These are phyloP conservation scores for Pelargonium citronellum DNA, from an alignment of 441 rosid genomes.

Conservation along the genomic window DNA sequence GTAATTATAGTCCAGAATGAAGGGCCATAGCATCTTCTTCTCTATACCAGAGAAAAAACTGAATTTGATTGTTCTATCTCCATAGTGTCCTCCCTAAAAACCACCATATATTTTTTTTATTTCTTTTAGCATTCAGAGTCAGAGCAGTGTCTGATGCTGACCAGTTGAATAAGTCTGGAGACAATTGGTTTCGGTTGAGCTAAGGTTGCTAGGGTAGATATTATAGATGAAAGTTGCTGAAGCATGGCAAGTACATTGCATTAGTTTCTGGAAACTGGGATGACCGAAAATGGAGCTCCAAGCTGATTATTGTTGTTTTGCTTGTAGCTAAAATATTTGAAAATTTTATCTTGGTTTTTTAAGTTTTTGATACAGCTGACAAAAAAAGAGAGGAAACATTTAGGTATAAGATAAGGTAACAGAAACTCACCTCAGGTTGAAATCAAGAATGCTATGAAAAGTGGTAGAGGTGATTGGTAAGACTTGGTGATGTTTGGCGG, in stretches of 20 bases:
- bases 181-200: neutral
- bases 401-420: too few species aligned
- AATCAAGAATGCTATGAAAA: neutral
- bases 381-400: too few species aligned
- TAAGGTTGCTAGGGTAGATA: neutral
- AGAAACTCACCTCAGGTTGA: too few species aligned
- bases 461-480: neutral
- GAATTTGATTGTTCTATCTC: neutral
- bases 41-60: neutral
- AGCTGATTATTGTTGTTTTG: neutral
- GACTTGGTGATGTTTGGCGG: neutral
- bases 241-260: neutral
- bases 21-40: neutral
- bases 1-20: too few species aligned
- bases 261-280: neutral
- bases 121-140: neutral
- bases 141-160: neutral
- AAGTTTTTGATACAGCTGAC: too few species aligned
- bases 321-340: neutral
- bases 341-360: neutral
- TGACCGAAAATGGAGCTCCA: neutral
- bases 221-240: neutral
- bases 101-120: neutral
- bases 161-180: neutral
- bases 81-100: neutral